Percentiles rank a stretch among this genome's conserved stretches.
Evolutionary conservation across 345 rosid species (phyloP).

Genomic region (Hypericum androsaemum): DNA sequence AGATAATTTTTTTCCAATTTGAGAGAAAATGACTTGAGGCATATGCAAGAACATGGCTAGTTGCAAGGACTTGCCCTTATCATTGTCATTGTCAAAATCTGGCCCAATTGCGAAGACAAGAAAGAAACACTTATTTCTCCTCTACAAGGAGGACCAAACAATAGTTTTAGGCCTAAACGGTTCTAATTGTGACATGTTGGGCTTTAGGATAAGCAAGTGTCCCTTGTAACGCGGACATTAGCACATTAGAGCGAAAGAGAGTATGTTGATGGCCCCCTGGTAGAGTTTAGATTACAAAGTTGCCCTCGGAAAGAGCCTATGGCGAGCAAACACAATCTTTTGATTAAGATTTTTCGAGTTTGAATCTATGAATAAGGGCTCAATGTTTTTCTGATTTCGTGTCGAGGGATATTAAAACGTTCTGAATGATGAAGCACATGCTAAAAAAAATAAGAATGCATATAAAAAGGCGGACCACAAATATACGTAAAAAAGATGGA

Average conservation of each 20-base stretch:
- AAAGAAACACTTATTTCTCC: not conserved
- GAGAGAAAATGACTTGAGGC: conserved; percentile 12
- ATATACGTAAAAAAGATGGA: too few relatives aligned
- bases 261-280: too few relatives aligned
- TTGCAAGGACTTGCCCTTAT: not conserved
- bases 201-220: conserved; percentile 17
- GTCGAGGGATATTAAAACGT: too few relatives aligned
- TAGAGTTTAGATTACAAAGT: too few relatives aligned
- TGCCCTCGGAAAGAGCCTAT: too few relatives aligned
- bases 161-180: not conserved
- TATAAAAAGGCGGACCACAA: too few relatives aligned
- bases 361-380: too few relatives aligned
- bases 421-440: too few relatives aligned
- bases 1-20: not conserved
- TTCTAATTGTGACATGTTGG: conserved; percentile 6
- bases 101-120: not conserved
- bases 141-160: not conserved
- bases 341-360: too few relatives aligned
- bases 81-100: conserved; percentile 3
- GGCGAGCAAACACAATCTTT: too few relatives aligned
- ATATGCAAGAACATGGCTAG: conserved; percentile 9
- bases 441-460: too few relatives aligned
- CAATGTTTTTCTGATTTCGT: too few relatives aligned
- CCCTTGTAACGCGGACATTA: conserved; percentile 7
- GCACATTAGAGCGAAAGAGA: conserved; percentile 12